These are phyloP conservation scores for Spizellomyces punctatus DNA, from an alignment of 192 early-diverging fungal species.

Conservation along the genomic window DNA sequence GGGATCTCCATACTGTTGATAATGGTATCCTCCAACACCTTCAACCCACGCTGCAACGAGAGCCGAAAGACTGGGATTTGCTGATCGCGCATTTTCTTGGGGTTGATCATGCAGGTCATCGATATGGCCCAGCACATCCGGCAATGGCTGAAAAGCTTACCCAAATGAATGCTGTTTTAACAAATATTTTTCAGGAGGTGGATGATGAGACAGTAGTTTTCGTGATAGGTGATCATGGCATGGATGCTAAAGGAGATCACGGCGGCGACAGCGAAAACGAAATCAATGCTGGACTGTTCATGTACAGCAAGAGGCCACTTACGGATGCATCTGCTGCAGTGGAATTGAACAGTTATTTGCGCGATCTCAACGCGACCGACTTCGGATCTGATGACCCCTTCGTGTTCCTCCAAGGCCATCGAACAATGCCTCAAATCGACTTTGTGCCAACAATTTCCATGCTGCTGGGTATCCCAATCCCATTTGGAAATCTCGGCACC, in stretches of 20 bases:
- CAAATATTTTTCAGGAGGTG: slow-evolving; percentile 62
- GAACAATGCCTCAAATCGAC: slow-evolving; percentile 88
- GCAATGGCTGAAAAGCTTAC: slow-evolving; percentile 83
- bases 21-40: slow-evolving; percentile 76
- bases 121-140: slow-evolving; percentile 82
- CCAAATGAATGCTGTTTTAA: slow-evolving; percentile 83
- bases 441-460: slow-evolving; percentile 83
- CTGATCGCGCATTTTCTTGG: slow-evolving; percentile 92
- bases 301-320: slow-evolving; percentile 71
- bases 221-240: slow-evolving; percentile 97
- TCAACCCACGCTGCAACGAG: slow-evolving; percentile 37
- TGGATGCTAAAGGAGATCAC: slow-evolving; percentile 94
- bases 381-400: slow-evolving; percentile 32
- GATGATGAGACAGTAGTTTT: slow-evolving; percentile 81
- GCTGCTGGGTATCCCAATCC: slow-evolving; percentile 83
- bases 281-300: slow-evolving; percentile 80
- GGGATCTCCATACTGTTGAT: slow-evolving; percentile 94
- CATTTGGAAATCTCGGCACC: slow-evolving; percentile 89
- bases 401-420: slow-evolving; percentile 28
- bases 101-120: slow-evolving; percentile 96
- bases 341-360: slow-evolving; percentile 17
- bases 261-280: slow-evolving; percentile 94
- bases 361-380: slow-evolving; percentile 7
- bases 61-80: slow-evolving; percentile 67
- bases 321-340: background rate